Evolutionary conservation across 495 filamentous ascomycete species (phyloP).

Genomic region (Hypomontagnella monticulosa): DNA sequence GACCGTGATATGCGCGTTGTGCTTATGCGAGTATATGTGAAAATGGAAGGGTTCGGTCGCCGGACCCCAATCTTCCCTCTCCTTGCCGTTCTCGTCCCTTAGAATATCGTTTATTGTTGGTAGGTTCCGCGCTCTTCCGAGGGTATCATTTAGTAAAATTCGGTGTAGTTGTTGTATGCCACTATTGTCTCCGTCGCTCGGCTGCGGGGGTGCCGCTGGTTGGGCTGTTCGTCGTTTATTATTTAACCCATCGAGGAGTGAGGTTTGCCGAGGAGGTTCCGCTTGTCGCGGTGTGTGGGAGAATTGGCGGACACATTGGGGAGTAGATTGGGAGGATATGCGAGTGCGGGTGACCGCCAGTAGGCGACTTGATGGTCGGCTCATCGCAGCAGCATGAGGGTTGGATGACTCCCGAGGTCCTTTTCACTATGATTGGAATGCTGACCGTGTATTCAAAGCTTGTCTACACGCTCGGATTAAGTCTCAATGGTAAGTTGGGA

Average conservation of each 20-base stretch:
- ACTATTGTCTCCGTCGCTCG: not conserved
- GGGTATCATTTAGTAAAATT: conserved; percentile 27
- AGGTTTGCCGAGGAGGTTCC: not conserved
- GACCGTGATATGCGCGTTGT: conserved; percentile 93
- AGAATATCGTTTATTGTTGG: conserved; percentile 28
- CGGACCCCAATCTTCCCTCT: conserved; percentile 40
- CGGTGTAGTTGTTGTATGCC: conserved; percentile 14
- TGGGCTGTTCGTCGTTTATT: not conserved
- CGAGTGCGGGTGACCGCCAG: conserved; percentile 54
- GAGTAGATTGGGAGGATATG: conserved; percentile 36
- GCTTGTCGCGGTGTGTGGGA: conserved; percentile 47
- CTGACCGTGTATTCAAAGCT: not conserved
- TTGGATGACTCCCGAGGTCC: not conserved
- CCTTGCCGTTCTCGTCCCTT: conserved; percentile 16
- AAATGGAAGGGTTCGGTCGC: conserved; percentile 74
- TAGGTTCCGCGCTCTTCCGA: conserved; percentile 37
- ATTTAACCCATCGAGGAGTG: conserved; percentile 8
- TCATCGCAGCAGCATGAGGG: conserved; percentile 52
- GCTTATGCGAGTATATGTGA: conserved; percentile 85
- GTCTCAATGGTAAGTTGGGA: conserved; percentile 9
- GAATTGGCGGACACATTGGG: conserved; percentile 54
- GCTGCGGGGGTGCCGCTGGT: conserved; percentile 13
- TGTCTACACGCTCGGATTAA: not conserved
- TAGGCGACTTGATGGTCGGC: conserved; percentile 55
- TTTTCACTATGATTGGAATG: not conserved